Conservation (phyloP, 1,139 yeast species). For the Debaryomyces singareniensis region DNA sequence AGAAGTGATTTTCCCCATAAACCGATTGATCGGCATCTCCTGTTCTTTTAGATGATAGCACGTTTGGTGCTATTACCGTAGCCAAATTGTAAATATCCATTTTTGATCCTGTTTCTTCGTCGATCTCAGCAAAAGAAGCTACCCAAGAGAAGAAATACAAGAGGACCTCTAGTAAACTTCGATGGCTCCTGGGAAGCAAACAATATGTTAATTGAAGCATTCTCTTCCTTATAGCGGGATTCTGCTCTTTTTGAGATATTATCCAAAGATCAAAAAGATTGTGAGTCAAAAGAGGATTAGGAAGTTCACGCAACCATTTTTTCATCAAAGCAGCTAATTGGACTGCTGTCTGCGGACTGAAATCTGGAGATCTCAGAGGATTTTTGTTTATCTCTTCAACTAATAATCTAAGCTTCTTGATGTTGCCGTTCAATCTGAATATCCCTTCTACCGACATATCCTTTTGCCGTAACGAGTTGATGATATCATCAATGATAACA, state of each 20-base stretch:
- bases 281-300: constrained; percentile 82
- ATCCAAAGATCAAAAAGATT: constrained; percentile 78
- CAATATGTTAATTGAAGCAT: constrained; percentile 69
- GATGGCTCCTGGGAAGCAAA: constrained; percentile 72
- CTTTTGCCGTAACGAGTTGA: constrained; percentile 78
- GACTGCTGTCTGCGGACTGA: constrained; percentile 75
- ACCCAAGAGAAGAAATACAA: constrained; percentile 90
- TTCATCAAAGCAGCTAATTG: constrained; percentile 92
- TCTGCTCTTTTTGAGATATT: constrained; percentile 55
- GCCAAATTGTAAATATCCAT: constrained; percentile 96
- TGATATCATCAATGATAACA: constrained; percentile 76
- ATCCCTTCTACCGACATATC: constrained; percentile 97
- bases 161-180: constrained; percentile 84
- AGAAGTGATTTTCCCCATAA: constrained; percentile 70
- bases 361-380: constrained; percentile 69
- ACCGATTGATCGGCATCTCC: constrained; percentile 17
- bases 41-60: constrained; percentile 50
- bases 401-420: constrained; percentile 70
- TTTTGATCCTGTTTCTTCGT: constrained; percentile 83
- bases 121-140: constrained; percentile 88
- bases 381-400: constrained; percentile 68
- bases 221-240: constrained; percentile 44
- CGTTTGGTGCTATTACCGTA: constrained; percentile 92
- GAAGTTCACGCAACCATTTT: constrained; percentile 86
- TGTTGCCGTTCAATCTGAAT: constrained; percentile 94